Base-by-base conservation (phyloP, 805 yeast genomes). In the Komagataella populi region DNA sequence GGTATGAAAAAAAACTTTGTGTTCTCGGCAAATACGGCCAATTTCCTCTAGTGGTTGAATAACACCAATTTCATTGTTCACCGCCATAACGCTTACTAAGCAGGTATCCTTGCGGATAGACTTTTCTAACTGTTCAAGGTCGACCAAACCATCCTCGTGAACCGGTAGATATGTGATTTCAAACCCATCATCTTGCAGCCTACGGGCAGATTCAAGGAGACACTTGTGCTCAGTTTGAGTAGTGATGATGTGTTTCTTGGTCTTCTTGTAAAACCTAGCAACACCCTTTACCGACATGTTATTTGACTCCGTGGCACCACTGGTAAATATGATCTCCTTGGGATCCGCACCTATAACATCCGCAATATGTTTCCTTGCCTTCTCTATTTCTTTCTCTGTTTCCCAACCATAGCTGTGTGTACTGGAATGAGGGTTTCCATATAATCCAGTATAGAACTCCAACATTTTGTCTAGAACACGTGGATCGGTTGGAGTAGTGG, bases 321-420 rank as follows among this genome's bases (percentile, higher is more conserved):
- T 84, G 0, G 98, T 93, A 72, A 93, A 90, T 48, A 93, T 84
- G 59, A 93, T 93, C 70, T 93, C 99, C 70, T 91, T 91, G 51
- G 98, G 87, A 64, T 93, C 96, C 39, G 99, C 99, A 30, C 81
- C 79, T 59, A 93, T 88, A 51, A 93, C 77, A 30, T 74, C 73
- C 2, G 99, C 98, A 50, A 93, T 73, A 60, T 91, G 76, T 50
- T 71, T 74, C 60, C 99, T 78, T 5, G 99, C 96, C 49, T 71
- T 70, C 63, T 93, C 99, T 16, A 93, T 93, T 53, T 84, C 96
- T 56, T 77, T 78, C 53, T 91, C 96, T 3, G 99, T 87, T 70
- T 93, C 99, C 99, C 99, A 93, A 43, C 99, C 99, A 65, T 91
- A 93, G 5, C 96, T 78, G 64, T 93, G 99, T 2, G 99, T 93